Evolutionary conservation across 2,329 filamentous ascomycete species (phyloP).

Genomic region (Elsinoe fawcettii): DNA sequence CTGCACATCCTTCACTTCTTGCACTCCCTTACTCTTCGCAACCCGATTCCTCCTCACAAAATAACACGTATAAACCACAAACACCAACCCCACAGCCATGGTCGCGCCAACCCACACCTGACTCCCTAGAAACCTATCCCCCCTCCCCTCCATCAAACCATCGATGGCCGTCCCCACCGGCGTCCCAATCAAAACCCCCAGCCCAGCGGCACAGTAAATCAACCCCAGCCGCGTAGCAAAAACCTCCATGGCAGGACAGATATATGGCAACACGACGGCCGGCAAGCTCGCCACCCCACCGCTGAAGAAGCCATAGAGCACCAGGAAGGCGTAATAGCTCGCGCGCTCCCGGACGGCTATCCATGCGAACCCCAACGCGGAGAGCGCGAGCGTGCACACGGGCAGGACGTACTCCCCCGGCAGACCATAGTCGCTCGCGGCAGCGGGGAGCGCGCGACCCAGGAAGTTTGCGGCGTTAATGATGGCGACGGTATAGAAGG

Average conservation of each 20-base stretch:
- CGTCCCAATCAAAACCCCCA: slow-evolving; percentile 10
- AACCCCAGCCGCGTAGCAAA: slow-evolving; percentile 7
- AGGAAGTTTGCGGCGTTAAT: slow-evolving; percentile 12
- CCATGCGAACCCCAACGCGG: slow-evolving; percentile 7
- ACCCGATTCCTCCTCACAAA: not conserved
- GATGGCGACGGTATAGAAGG: slow-evolving; percentile 11
- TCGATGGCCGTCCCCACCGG: slow-evolving; percentile 6
- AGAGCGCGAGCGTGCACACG: not conserved
- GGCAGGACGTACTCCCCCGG: not conserved
- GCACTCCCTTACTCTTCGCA: not conserved
- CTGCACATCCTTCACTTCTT: not conserved
- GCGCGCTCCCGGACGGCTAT: slow-evolving; percentile 5
- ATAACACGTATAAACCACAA: not conserved
- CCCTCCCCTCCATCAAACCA: not conserved
- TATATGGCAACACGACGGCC: not conserved
- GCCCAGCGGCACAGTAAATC: not conserved
- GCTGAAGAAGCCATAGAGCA: slow-evolving; percentile 9
- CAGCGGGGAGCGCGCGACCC: not conserved
- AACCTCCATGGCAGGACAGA: not conserved
- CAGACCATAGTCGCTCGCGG: not conserved
- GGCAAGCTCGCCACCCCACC: not conserved
- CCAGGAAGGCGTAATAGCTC: not conserved
- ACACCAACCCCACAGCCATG: not conserved
- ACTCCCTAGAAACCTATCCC: not conserved
- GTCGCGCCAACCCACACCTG: not conserved